Evolutionary conservation across 1,139 yeast species (phyloP), one percentile per base, ranked within the genome.

Genomic region (Saccharomyces hybrid): DNA sequence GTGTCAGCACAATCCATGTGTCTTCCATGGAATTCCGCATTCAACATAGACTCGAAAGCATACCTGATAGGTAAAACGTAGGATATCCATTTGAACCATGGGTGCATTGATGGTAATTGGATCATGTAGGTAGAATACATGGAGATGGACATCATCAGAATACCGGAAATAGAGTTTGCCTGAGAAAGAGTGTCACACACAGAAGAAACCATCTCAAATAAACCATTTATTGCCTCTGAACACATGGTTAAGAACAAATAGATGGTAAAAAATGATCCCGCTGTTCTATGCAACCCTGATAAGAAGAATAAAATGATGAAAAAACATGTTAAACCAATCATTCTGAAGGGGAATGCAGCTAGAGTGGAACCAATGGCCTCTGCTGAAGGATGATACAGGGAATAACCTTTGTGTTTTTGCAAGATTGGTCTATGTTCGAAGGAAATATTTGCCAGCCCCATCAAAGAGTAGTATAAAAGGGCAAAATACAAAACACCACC

Each of bases 61-160:
- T 81, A 82, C 49, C 79, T 70, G 52, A 82, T 68, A 2, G 87
- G 86, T 59, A 82, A 73, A 54, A 81, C 71, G 62, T 80, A 82
- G 4, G 81, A 77, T 46, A 81, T 75, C 87, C 87, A 82, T 64
- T 79, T 77, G 63, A 81, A 81, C 85, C 86, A 82, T 41, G 83
- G 83, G 59, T 77, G 84, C 85, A 82, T 82, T 0, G 78, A 72
- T 6, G 82, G 81, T 50, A 78, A 68, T 61, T 80, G 86, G 58
- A 82, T 75, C 75, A 78, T 76, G 69, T 77, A 81, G 30, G 83
- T 79, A 23, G 83, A 75, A 61, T 81, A 82, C 65, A 79, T 70
- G 54, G 80, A 73, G 48, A 78, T 61, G 1, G 78, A 77, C 65
- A 81, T 67, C 62, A 81, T 70, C 38, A 76, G 56, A 5, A 80